Percentiles rank a stretch among this genome's conserved stretches.
These are phyloP conservation scores for Pestalotiopsis sp. DNA, from an alignment of 2,329 filamentous ascomycete species.

Conservation along the genomic window DNA sequence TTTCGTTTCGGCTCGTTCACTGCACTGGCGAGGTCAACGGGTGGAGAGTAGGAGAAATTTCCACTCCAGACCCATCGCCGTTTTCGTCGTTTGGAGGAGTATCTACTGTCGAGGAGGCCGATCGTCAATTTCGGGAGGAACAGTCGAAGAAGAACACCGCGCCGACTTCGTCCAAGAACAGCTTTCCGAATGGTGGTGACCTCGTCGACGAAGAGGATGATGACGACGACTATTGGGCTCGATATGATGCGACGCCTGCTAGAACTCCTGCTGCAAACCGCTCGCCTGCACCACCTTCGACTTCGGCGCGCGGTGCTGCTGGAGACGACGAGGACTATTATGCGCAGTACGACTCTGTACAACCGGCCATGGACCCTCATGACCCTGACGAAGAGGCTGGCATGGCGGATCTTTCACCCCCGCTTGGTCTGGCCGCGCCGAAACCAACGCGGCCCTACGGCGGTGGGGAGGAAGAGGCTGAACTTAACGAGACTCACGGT, in stretches of 20 bases:
- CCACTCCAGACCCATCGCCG: constrained; percentile 59
- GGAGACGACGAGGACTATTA: constrained; percentile 73
- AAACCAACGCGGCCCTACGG: constrained; percentile 21
- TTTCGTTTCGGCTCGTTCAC: constrained; percentile 71
- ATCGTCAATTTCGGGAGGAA: constrained; percentile 51
- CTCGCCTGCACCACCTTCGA: constrained; percentile 60
- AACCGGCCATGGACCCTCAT: constrained; percentile 79
- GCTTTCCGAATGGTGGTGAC: constrained; percentile 15
- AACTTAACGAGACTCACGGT: constrained; percentile 40
- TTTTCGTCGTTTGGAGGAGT: constrained; percentile 56
- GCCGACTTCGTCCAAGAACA: constrained; percentile 15
- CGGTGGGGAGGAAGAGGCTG: constrained; percentile 26
- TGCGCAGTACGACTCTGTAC: constrained; percentile 75
- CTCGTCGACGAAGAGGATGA: constrained; percentile 55
- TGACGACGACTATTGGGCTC: constrained; percentile 79
- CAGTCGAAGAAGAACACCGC: constrained; percentile 25
- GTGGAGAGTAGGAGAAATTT: constrained; percentile 75
- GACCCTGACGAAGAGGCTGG: constrained; percentile 71
- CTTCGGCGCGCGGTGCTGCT: constrained; percentile 30
- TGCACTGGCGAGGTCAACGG: constrained; percentile 67
- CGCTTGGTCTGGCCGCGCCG: constrained; percentile 32
- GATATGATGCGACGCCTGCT: constrained; percentile 72
- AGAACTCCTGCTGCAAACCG: constrained; percentile 64
- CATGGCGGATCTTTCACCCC: constrained; percentile 38
- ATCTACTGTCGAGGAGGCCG: constrained; percentile 60